phyloP scores from a whole-genome alignment of 2,329 filamentous ascomycete species.

The Cladobotryum mycophilum region DNA sequence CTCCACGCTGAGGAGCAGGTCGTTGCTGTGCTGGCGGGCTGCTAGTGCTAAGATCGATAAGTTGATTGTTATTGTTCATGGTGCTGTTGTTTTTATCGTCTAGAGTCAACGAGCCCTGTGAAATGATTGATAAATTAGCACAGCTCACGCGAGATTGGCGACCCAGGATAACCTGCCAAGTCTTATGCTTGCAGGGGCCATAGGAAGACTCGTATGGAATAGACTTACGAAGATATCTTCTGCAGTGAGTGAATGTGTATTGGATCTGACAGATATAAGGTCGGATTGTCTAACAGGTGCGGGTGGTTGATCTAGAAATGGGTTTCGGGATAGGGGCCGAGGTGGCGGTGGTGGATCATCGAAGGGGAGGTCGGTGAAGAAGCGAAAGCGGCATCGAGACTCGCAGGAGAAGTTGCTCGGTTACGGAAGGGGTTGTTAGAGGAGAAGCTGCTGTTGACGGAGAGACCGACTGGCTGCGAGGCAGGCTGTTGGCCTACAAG shows the following conservation, averaged over 20 bases:
- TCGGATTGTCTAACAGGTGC: conserved; percentile 36
- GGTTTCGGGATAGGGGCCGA: conserved; percentile 65
- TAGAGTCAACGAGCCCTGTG: conserved; percentile 61
- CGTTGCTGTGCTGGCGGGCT: conserved; percentile 32
- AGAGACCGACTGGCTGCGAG: conserved; percentile 36
- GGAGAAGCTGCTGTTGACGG: conserved; percentile 54
- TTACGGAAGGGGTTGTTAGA: conserved; percentile 82
- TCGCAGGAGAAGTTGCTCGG: conserved; percentile 56
- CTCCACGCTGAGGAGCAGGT: conserved; percentile 16
- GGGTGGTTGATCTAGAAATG: conserved; percentile 59
- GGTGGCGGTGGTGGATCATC: conserved; percentile 46
- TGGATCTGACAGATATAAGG: conserved; percentile 44
- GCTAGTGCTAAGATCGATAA: conserved; percentile 26
- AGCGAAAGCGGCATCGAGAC: conserved; percentile 27
- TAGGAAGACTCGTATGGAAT: too few relatives aligned
- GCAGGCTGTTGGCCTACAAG: conserved; percentile 15
- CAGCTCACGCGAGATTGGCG: background rate
- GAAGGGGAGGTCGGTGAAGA: conserved; percentile 47
- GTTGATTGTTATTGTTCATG: conserved; percentile 10
- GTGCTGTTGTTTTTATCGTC: conserved; percentile 46
- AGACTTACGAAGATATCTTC: conserved; percentile 72
- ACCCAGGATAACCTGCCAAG: too few relatives aligned
- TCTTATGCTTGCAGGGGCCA: too few relatives aligned
- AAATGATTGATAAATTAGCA: conserved; percentile 14
- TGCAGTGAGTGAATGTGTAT: conserved; percentile 45